These are phyloP conservation scores for Hanseniaspora gamundiae DNA, from an alignment of 1,139 yeast genomes.

Conservation along the genomic window DNA sequence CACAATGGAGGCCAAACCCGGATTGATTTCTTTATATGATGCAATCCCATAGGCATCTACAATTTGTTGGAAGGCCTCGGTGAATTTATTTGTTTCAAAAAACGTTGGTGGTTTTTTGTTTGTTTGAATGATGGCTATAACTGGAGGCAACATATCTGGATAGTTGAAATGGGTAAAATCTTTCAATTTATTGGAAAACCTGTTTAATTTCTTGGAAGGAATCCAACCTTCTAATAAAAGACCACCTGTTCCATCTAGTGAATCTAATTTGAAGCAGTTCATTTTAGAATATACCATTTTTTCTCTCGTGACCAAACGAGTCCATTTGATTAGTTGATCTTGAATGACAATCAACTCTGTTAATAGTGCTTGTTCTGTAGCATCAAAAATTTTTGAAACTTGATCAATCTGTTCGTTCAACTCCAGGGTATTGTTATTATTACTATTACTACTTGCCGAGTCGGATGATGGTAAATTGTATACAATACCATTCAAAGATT, in stretches of 20 bases:
- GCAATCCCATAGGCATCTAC: constrained; percentile 77
- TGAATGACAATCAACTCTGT: constrained; percentile 62
- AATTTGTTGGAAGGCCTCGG: constrained; percentile 63
- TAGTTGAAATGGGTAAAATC: constrained; percentile 28
- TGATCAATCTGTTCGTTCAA: constrained; percentile 42
- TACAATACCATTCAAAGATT: constrained; percentile 52
- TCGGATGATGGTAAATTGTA: constrained; percentile 33
- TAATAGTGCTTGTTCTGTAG: constrained; percentile 46
- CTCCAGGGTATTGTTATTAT: constrained; percentile 19
- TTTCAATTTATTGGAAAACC: constrained; percentile 26
- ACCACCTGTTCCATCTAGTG: constrained; percentile 29
- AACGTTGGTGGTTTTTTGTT: constrained; percentile 67
- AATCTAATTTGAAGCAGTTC: constrained; percentile 57
- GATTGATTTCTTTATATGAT: constrained; percentile 64
- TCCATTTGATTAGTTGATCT: constrained; percentile 55
- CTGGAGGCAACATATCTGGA: constrained; percentile 32
- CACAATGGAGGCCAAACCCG: constrained; percentile 67
- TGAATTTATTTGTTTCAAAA: constrained; percentile 66
- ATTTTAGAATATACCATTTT: constrained; percentile 35
- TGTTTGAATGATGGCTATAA: constrained; percentile 51
- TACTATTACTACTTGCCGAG: constrained; percentile 3
- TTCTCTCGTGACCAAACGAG: constrained; percentile 56
- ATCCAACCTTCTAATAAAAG: constrained; percentile 75
- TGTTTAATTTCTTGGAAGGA: constrained; percentile 43
- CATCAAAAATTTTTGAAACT: constrained; percentile 42